Conservation (phyloP, 768 basidiomycete species). For the Termitomyces sp. region DNA sequence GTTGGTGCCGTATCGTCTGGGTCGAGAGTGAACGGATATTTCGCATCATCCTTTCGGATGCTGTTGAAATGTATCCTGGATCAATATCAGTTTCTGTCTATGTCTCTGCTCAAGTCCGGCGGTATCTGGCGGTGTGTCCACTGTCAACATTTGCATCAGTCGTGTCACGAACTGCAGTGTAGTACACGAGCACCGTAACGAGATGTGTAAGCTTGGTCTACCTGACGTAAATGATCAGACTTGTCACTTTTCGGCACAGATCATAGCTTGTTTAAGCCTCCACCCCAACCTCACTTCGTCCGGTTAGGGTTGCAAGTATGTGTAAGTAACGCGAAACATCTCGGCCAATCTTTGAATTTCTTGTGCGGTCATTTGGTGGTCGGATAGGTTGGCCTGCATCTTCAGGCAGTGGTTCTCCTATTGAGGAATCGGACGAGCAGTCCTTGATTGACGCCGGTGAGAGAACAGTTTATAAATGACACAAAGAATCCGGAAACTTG, state of each 20-base stretch:
- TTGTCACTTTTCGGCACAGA: too few species aligned
- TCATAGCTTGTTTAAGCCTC: too few species aligned
- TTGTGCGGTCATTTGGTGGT: slow-evolving; percentile 89
- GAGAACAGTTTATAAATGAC: neutral
- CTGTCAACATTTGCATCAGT: neutral
- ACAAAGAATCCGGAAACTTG: neutral
- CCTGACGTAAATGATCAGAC: too few species aligned
- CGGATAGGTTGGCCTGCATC: slow-evolving; percentile 85
- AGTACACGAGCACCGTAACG: too few species aligned
- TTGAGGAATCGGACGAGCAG: slow-evolving; percentile 63
- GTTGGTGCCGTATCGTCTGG: neutral
- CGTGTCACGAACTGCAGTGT: neutral
- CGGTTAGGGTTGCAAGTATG: too few species aligned
- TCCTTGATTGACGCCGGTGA: neutral
- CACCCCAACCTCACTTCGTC: too few species aligned
- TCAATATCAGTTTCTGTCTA: neutral
- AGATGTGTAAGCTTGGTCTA: too few species aligned
- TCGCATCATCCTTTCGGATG: neutral
- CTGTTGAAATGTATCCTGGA: neutral
- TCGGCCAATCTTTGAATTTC: slow-evolving; percentile 88
- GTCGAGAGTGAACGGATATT: neutral
- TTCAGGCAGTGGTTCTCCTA: slow-evolving; percentile 77
- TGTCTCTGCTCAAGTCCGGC: neutral
- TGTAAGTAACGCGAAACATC: slow-evolving; percentile 90
- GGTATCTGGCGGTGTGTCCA: neutral